phyloP scores from a whole-genome alignment of 257 asterid species.

The Petrea volubilis region DNA sequence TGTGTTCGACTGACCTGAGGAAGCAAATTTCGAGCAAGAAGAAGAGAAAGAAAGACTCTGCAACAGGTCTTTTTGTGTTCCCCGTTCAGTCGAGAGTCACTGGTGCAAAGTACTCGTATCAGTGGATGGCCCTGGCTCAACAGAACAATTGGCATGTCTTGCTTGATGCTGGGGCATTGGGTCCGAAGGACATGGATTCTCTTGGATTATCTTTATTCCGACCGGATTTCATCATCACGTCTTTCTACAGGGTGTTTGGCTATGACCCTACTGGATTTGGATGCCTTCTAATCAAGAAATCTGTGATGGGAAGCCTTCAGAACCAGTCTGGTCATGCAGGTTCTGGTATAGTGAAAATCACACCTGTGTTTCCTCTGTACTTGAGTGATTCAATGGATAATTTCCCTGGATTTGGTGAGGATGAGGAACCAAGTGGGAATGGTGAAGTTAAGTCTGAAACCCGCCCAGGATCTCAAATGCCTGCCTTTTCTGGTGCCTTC shows the following conservation, averaged over 20 bases:
- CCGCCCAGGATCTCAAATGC: conserved; percentile 72
- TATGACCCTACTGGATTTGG: conserved; percentile 99
- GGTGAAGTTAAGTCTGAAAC: conserved; percentile 57
- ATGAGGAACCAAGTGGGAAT: conserved; percentile 58
- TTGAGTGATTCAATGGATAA: conserved; percentile 93
- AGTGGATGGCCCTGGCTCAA: conserved; percentile 99
- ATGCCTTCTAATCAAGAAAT: conserved; percentile 91
- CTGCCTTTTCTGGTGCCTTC: conserved; percentile 99
- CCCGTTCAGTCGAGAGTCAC: conserved; percentile 98
- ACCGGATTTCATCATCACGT: conserved; percentile 94
- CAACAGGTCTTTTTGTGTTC: conserved; percentile 90
- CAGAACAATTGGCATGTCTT: conserved; percentile 99
- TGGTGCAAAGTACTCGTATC: conserved; percentile 96
- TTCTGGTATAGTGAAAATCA: conserved; percentile 89
- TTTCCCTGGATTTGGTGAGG: conserved; percentile 78
- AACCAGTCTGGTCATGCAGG: conserved; percentile 94
- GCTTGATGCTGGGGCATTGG: conserved; percentile 98
- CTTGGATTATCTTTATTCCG: conserved; percentile 93
- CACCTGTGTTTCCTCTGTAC: conserved; percentile 85
- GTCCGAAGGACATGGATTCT: conserved; percentile 99
- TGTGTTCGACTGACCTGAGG: conserved; percentile 91
- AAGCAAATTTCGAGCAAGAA: conserved; percentile 87
- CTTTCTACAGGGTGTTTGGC: conserved; percentile 94
- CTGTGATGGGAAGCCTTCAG: conserved; percentile 92
- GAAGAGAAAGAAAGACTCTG: conserved; percentile 87